A percentile compares a stretch with the other conserved stretches of the same genome.
phyloP scores from a whole-genome alignment of 2,329 filamentous ascomycete species.

The Arthroderma uncinatum region DNA sequence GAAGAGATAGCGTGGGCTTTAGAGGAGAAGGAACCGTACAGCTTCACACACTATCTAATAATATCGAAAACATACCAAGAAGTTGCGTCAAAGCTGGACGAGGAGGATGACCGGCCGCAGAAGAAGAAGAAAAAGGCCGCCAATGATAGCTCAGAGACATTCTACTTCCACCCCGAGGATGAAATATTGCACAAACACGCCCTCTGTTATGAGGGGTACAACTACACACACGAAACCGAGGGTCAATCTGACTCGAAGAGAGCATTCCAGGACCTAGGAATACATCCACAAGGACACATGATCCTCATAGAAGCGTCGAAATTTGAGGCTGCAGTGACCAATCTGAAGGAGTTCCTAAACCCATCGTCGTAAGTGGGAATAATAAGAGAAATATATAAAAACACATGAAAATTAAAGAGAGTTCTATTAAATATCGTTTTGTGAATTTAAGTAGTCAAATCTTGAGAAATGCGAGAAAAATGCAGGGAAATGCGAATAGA shows the following conservation, averaged over 20 bases:
- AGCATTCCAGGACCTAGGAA: constrained; percentile 85
- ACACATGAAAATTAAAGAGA: background rate
- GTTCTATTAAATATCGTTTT: background rate
- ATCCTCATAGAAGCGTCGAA: constrained; percentile 73
- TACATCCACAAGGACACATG: constrained; percentile 72
- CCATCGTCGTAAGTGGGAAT: constrained; percentile 21
- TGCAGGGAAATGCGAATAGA: background rate
- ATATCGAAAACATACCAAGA: constrained; percentile 88
- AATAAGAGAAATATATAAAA: background rate
- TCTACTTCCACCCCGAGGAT: constrained; percentile 94
- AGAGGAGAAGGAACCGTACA: constrained; percentile 82
- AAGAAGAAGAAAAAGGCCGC: constrained; percentile 56
- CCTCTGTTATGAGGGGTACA: constrained; percentile 56
- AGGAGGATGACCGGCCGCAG: constrained; percentile 49
- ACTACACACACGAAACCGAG: constrained; percentile 68
- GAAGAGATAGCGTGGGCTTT: constrained; percentile 85
- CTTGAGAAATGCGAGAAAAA: background rate
- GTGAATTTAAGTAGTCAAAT: background rate
- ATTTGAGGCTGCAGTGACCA: constrained; percentile 65
- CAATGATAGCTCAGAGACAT: constrained; percentile 46
- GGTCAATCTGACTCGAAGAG: constrained; percentile 80
- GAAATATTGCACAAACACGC: constrained; percentile 75
- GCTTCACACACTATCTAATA: constrained; percentile 86
- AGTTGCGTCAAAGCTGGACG: constrained; percentile 67
- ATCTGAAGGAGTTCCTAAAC: constrained; percentile 61